Conservation (phyloP, 352 stramenopile species). For the Phytopythium montanum region DNA sequence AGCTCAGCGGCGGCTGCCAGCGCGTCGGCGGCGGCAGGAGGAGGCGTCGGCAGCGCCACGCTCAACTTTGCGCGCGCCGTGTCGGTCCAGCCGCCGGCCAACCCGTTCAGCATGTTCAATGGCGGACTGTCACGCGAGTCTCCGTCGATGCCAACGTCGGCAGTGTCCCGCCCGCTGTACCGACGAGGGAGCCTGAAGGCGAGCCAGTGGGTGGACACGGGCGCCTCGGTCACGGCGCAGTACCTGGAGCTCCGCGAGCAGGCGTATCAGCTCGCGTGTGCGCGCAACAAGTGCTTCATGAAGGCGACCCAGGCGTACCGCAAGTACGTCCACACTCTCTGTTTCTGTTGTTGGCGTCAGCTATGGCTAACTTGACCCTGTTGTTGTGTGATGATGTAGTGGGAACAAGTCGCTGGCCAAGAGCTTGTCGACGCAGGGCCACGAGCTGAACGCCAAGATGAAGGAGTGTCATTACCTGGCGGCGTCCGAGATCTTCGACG, state of each 20-base stretch:
- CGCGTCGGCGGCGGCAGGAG: background rate
- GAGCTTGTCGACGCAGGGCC: constrained; percentile 67
- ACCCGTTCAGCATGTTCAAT: constrained; percentile 15
- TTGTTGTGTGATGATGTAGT: constrained; percentile 24
- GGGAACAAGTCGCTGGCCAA: constrained; percentile 73
- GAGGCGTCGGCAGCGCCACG: constrained; percentile 25
- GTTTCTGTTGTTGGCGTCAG: background rate
- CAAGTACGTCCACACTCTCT: constrained; percentile 33
- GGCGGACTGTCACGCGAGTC: constrained; percentile 9
- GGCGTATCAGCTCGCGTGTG: constrained; percentile 76
- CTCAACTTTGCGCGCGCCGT: constrained; percentile 83
- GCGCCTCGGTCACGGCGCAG: constrained; percentile 49
- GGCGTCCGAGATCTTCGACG: constrained; percentile 74
- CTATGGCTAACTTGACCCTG: constrained; percentile 7
- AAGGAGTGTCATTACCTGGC: constrained; percentile 78
- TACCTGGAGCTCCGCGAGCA: constrained; percentile 75
- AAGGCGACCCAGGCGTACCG: constrained; percentile 77
- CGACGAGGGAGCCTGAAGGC: constrained; percentile 43
- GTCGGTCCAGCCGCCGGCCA: constrained; percentile 32
- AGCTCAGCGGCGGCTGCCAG: constrained; percentile 12
- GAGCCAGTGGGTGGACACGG: constrained; percentile 65
- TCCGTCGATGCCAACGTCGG: constrained; percentile 5
- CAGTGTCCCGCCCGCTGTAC: constrained; percentile 39
- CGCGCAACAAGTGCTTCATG: constrained; percentile 88
- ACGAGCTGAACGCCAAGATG: constrained; percentile 84